phyloP scores from a whole-genome alignment of 176 grass and related monocot genomes.

The Typha latifolia region DNA sequence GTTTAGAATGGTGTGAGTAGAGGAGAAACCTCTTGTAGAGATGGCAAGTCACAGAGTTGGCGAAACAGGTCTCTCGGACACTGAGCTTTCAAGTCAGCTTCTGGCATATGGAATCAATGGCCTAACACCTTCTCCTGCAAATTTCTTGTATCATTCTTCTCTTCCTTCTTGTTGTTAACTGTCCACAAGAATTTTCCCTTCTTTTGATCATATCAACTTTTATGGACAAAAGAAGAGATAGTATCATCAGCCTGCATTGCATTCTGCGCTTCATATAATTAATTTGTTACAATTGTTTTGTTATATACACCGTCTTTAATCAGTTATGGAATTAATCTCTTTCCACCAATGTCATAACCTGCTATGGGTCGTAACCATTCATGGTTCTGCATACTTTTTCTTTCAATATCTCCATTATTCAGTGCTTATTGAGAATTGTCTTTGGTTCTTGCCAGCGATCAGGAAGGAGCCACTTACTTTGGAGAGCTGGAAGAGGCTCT shows the following conservation, averaged over 20 bases:
- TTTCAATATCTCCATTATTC: conserved; percentile 3
- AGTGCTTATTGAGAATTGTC: neutral
- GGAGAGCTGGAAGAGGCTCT: conserved; percentile 81
- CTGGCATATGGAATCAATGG: conserved; percentile 19
- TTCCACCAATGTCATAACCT: conserved; percentile 7
- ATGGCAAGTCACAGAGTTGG: conserved; percentile 31
- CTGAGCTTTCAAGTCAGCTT: conserved; percentile 24
- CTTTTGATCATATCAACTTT: no score
- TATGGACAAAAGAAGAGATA: neutral
- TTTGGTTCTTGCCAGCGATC: conserved; percentile 32
- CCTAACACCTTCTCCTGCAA: conserved; percentile 11
- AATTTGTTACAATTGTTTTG: neutral
- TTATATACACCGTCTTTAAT: neutral
- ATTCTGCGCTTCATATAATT: neutral
- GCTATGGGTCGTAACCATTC: neutral
- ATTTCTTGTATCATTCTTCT: conserved; percentile 31
- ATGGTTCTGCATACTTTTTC: neutral
- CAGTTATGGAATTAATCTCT: neutral
- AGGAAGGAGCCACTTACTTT: conserved; percentile 59
- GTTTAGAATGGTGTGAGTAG: neutral
- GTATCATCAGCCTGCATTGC: neutral
- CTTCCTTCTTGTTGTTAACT: no score
- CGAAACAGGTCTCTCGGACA: conserved; percentile 13
- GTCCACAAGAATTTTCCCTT: no score
- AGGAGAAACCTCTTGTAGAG: neutral